Evolutionary conservation across 2,329 filamentous ascomycete genomes (phyloP).

Genomic region (Aspergillus hiratsukae): DNA sequence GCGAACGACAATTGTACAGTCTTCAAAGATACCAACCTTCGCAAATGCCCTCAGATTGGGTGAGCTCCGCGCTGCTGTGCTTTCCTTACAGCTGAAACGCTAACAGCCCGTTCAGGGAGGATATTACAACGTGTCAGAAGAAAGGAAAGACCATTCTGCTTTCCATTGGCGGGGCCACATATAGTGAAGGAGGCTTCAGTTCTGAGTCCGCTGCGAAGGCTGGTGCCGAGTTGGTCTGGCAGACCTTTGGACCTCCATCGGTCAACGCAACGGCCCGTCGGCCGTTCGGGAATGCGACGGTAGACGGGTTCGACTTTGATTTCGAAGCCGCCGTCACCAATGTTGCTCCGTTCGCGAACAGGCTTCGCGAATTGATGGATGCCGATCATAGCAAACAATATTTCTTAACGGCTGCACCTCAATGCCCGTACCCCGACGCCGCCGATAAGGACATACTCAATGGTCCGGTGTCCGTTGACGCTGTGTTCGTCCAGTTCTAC

Average conservation of each 20-base stretch:
- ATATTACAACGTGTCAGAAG: constrained; percentile 57
- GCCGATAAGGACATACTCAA: constrained; percentile 56
- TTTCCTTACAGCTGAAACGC: not conserved
- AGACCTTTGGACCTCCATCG: constrained; percentile 61
- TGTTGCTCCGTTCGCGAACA: constrained; percentile 57
- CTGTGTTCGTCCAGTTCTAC: constrained; percentile 63
- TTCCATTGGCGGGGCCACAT: constrained; percentile 67
- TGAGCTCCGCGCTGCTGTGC: constrained; percentile 32
- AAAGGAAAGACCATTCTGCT: constrained; percentile 67
- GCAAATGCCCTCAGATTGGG: constrained; percentile 63
- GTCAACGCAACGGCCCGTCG: constrained; percentile 48
- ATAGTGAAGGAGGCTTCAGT: constrained; percentile 63
- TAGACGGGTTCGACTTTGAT: constrained; percentile 76
- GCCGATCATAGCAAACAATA: constrained; percentile 49
- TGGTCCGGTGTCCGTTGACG: constrained; percentile 54
- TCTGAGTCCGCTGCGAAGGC: constrained; percentile 48
- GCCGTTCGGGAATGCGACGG: constrained; percentile 61
- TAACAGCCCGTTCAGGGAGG: constrained; percentile 26
- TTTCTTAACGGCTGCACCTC: constrained; percentile 62
- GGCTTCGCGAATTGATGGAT: constrained; percentile 55
- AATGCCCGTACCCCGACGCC: constrained; percentile 63
- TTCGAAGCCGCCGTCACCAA: constrained; percentile 60
- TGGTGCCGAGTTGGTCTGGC: constrained; percentile 63
- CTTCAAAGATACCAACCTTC: constrained; percentile 55
- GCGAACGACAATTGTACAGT: constrained; percentile 57